Evolutionary conservation across 805 yeast genomes (phyloP).

Genomic region (Kregervanrija pseudodelftensis): DNA sequence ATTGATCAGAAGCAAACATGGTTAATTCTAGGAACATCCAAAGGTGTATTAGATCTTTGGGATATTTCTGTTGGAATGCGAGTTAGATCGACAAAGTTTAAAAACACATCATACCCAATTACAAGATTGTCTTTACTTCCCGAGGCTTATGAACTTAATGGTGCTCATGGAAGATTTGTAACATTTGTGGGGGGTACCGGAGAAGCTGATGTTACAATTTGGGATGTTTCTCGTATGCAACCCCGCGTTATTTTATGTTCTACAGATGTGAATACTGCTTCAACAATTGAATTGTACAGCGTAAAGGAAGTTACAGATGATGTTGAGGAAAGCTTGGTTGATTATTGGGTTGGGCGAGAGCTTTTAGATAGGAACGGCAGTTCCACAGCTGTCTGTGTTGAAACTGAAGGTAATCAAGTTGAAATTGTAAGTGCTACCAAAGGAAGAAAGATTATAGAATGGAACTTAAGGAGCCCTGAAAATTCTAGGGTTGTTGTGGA

Average conservation of each 20-base stretch:
- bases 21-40: constrained; percentile 67
- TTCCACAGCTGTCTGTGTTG: constrained; percentile 17
- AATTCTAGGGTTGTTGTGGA: constrained; percentile 28
- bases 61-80: constrained; percentile 62
- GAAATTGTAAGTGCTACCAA: constrained; percentile 14
- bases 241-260: constrained; percentile 34
- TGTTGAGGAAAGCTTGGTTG: constrained; percentile 18
- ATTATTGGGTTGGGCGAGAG: constrained; percentile 9
- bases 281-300: constrained; percentile 21
- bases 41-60: constrained; percentile 75
- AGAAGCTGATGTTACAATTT: constrained; percentile 52
- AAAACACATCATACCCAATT: constrained; percentile 36
- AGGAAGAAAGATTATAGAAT: constrained; percentile 24
- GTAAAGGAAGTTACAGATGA: constrained; percentile 19
- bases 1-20: constrained; percentile 49
- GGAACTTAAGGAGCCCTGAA: constrained; percentile 31
- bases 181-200: constrained; percentile 65
- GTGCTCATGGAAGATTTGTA: constrained; percentile 36
- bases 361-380: constrained; percentile 15
- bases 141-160: constrained; percentile 25
- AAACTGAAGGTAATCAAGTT: constrained; percentile 7
- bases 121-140: constrained; percentile 40
- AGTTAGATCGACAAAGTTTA: constrained; percentile 57
- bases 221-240: constrained; percentile 65
- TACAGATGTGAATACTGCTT: constrained; percentile 13